A percentile compares a stretch with the other conserved stretches of the same genome.
These are phyloP conservation scores for Trifolium repens DNA, from an alignment of 306 rosid genomes.

Conservation along the genomic window DNA sequence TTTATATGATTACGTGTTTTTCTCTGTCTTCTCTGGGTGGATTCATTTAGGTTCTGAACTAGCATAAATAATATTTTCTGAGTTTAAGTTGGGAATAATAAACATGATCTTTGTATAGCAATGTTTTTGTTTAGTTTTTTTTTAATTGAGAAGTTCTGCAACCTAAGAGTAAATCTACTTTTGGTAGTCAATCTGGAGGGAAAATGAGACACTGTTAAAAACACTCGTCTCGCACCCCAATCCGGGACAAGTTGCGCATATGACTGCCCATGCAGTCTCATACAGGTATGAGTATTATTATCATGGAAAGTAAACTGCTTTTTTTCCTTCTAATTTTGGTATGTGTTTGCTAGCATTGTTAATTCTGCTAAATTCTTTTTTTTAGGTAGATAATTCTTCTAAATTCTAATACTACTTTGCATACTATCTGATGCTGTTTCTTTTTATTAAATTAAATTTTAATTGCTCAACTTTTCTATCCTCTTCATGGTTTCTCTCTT, in stretches of 20 bases:
- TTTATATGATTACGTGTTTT: constrained; percentile 18
- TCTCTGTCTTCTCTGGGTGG: constrained; percentile 18
- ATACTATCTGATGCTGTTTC: constrained; percentile 36
- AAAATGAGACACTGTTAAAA: constrained; percentile 40
- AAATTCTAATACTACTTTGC: constrained; percentile 10
- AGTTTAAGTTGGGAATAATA: constrained; percentile 31
- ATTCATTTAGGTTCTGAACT: constrained; percentile 27
- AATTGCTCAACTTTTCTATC: constrained; percentile 35
- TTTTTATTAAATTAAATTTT: constrained; percentile 27
- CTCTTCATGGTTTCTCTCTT: constrained; percentile 47
- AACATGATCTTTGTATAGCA: constrained; percentile 25
- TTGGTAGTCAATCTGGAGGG: constrained; percentile 42
- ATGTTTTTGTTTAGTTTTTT: constrained; percentile 9
- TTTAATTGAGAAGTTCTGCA: constrained; percentile 27
- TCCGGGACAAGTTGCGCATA: constrained; percentile 40
- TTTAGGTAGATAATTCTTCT: background rate
- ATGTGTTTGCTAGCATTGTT: constrained; percentile 11
- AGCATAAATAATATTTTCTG: background rate
- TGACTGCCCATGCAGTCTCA: constrained; percentile 24
- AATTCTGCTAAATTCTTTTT: background rate
- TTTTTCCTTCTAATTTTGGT: background rate
- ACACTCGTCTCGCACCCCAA: constrained; percentile 34
- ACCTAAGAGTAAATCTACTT: constrained; percentile 39
- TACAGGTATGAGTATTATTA: constrained; percentile 41
- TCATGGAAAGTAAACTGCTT: constrained; percentile 20